Percentiles rank a stretch among this genome's conserved stretches.
These are phyloP conservation scores for Candida endomychidarum DNA, from an alignment of 805 yeast genomes.

Conservation along the genomic window DNA sequence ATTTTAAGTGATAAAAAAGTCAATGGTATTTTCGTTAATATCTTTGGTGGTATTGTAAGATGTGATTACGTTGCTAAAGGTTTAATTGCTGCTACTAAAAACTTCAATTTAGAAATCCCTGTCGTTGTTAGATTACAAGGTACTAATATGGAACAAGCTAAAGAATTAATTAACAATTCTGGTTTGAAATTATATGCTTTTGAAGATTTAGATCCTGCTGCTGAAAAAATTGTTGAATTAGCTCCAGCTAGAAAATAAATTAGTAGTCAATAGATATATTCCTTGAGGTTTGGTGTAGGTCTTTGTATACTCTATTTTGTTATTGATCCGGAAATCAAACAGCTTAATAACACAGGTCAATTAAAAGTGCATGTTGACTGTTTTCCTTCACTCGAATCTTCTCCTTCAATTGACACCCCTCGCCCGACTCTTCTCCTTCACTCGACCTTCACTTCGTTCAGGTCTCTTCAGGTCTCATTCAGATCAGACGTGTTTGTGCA, in stretches of 20 bases:
- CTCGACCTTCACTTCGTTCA: too few species aligned
- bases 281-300: background rate
- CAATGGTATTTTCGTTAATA: constrained; percentile 94
- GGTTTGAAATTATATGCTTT: constrained; percentile 91
- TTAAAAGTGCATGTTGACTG: too few species aligned
- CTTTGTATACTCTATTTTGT: too few species aligned
- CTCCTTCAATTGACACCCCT: too few species aligned
- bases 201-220: constrained; percentile 95
- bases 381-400: too few species aligned
- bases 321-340: too few species aligned
- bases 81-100: constrained; percentile 90
- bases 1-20: constrained; percentile 87
- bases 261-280: constrained; percentile 2
- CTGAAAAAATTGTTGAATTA: constrained; percentile 87
- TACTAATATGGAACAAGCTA: constrained; percentile 89
- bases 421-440: background rate
- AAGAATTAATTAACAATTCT: constrained; percentile 77
- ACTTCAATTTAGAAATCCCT: constrained; percentile 86
- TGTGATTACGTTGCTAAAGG: constrained; percentile 99
- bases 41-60: constrained; percentile 99
- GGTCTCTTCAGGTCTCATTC: too few species aligned
- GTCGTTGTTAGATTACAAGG: constrained; percentile 99
- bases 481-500: too few species aligned
- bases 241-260: constrained; percentile 26
- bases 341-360: too few species aligned